phyloP scores from a whole-genome alignment of 805 yeast species.

The Scheffersomyces stipitis region DNA sequence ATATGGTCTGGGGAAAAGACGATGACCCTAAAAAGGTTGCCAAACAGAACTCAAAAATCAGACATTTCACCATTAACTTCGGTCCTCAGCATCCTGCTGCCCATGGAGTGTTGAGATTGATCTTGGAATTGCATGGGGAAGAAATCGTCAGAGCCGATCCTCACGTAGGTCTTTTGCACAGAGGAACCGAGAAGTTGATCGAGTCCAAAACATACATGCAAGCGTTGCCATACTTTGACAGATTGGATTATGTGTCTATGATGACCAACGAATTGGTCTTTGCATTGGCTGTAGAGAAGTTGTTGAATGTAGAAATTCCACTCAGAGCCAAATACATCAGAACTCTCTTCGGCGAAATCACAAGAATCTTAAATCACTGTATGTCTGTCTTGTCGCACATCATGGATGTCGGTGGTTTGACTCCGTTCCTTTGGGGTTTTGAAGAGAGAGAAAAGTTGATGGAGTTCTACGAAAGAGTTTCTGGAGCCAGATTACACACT shows the following conservation, averaged over 20 bases:
- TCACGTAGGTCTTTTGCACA: conserved; percentile 81
- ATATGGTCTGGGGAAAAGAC: conserved; percentile 44
- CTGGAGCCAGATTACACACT: conserved; percentile 86
- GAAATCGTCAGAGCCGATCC: conserved; percentile 87
- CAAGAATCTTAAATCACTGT: conserved; percentile 78
- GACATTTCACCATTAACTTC: conserved; percentile 87
- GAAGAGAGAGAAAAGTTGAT: conserved; percentile 90
- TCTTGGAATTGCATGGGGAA: conserved; percentile 84
- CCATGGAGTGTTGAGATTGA: conserved; percentile 86
- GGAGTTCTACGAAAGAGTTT: conserved; percentile 90
- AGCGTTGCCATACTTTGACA: conserved; percentile 85
- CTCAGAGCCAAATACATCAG: conserved; percentile 82
- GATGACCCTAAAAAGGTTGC: conserved; percentile 44
- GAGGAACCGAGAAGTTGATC: conserved; percentile 88
- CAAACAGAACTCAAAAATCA: conserved; percentile 54
- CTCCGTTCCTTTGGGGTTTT: conserved; percentile 92
- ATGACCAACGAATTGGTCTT: conserved; percentile 90
- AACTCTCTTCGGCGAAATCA: conserved; percentile 83
- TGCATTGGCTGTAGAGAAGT: conserved; percentile 79
- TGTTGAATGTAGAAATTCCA: conserved; percentile 82
- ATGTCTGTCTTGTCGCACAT: conserved; percentile 87
- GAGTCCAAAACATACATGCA: conserved; percentile 85
- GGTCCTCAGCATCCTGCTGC: conserved; percentile 97
- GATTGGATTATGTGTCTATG: conserved; percentile 82
- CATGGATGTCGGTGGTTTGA: conserved; percentile 93